Evolutionary conservation across 176 grass and related monocot genomes (phyloP).

Genomic region (barley (Hordeum vulgare)): DNA sequence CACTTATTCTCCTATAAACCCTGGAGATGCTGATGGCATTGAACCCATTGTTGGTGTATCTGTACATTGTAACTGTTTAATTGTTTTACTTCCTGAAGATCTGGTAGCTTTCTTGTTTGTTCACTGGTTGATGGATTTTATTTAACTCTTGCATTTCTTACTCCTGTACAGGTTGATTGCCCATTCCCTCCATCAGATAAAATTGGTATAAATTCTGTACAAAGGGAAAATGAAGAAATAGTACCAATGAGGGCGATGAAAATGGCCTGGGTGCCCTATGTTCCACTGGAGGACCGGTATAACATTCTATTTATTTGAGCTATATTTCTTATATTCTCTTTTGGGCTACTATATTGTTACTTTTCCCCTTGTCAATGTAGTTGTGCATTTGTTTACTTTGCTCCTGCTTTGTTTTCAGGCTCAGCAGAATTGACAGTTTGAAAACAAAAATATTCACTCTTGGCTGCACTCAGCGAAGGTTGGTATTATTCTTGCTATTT

Average conservation of each 20-base stretch:
- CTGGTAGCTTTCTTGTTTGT: not conserved
- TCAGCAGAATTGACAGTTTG: conserved; percentile 51
- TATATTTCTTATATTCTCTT: conserved; percentile 16
- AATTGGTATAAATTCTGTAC: conserved; percentile 88
- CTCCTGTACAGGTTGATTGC: conserved; percentile 55
- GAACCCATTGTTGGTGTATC: not conserved
- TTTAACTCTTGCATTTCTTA: not conserved
- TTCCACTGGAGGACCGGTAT: conserved; percentile 80
- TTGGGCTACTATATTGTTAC: not conserved
- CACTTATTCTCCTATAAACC: not conserved
- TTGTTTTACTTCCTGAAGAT: not conserved
- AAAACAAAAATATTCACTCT: conserved; percentile 89
- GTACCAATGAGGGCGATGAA: conserved; percentile 90
- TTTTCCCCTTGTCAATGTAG: not conserved
- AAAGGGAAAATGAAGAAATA: conserved; percentile 88
- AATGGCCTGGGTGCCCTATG: conserved; percentile 96
- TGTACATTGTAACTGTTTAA: not conserved
- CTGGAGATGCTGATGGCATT: not conserved
- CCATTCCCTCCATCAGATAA: conserved; percentile 89
- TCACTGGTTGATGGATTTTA: not conserved
- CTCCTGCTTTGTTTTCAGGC: conserved; percentile 38
- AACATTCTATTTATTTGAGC: not conserved
- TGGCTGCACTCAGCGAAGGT: conserved; percentile 89
- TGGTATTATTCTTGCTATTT: conserved; percentile 8
- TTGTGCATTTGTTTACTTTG: conserved; percentile 1